phyloP scores from a whole-genome alignment of 2,329 filamentous ascomycete species.

The Alternaria conjuncta region DNA sequence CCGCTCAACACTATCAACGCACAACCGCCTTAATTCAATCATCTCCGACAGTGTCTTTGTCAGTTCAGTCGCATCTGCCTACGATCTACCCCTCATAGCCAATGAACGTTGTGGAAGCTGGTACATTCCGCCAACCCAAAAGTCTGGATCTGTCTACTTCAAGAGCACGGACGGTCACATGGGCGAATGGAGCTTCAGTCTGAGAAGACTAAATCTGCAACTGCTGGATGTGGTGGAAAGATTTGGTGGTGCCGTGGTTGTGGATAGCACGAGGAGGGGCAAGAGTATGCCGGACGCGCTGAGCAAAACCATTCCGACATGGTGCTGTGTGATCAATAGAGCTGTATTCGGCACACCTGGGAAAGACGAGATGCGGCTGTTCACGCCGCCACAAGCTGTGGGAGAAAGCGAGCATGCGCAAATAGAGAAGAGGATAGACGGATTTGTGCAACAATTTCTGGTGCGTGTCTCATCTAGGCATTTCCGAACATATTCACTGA shows the following conservation, averaged over 20 bases:
- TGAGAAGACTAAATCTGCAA: slow-evolving; percentile 83
- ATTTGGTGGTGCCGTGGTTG: slow-evolving; percentile 79
- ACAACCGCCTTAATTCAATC: slow-evolving; percentile 84
- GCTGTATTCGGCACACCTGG: slow-evolving; percentile 72
- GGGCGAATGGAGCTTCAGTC: slow-evolving; percentile 89
- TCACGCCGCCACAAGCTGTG: slow-evolving; percentile 75
- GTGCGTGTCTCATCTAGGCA: slow-evolving; percentile 33
- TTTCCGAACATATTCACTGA: not conserved
- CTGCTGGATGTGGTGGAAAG: slow-evolving; percentile 71
- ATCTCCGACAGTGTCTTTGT: slow-evolving; percentile 78
- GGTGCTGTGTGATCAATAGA: slow-evolving; percentile 86
- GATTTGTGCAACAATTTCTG: slow-evolving; percentile 60
- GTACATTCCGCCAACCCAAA: slow-evolving; percentile 75
- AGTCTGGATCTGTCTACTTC: slow-evolving; percentile 84
- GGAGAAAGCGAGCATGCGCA: slow-evolving; percentile 79
- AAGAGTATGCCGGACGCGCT: slow-evolving; percentile 97
- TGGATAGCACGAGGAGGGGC: slow-evolving; percentile 90
- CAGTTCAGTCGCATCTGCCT: slow-evolving; percentile 61
- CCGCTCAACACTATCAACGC: slow-evolving; percentile 75
- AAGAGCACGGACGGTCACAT: slow-evolving; percentile 97
- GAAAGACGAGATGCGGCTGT: slow-evolving; percentile 53
- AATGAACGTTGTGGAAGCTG: slow-evolving; percentile 97
- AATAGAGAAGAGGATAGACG: slow-evolving; percentile 69
- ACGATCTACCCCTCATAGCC: slow-evolving; percentile 75
- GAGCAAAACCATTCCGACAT: slow-evolving; percentile 91